Evolutionary conservation across 2,329 filamentous ascomycete genomes (phyloP), one percentile per base, ranked within the genome.

Genomic region (Aureobasidium sp.): DNA sequence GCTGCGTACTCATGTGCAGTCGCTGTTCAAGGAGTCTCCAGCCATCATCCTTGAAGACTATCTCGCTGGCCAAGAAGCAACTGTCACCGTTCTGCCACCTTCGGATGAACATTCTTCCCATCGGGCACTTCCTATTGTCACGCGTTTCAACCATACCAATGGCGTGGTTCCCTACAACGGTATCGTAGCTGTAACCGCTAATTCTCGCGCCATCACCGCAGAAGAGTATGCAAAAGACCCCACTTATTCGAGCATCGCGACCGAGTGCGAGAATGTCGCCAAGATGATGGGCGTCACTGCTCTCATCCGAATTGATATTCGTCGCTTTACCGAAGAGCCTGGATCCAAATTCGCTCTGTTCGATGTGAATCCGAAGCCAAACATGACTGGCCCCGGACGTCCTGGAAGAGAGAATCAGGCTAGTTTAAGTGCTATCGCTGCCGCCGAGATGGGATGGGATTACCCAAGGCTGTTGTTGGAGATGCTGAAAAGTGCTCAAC

Each of bases 291-390:
- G 73, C 5, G 68, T 73, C 6, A 78, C 75, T 5, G 77, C 78
- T 1, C 76, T 76, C 0, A 78, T 81, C 30, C 71, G 77, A 0
- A 77, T 82, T 49, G 79, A 82, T 64, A 72, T 79, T 0, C 71
- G 78, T 16, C 71, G 78, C 9, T 74, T 76, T 36, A 61, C 63
- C 3, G 61, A 71, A 2, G 49, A 62, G 21, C 54, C 55, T 6
- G 69, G 68, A 0, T 71, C 68, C 0, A 68, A 68, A 1, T 81
- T 81, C 69, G 76, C 76, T 0, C 67, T 81, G 21, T 81, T 81
- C 64, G 78, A 82, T 67, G 72, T 81, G 13, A 81, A 81, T 60
- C 79, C 81, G 76, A 81, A 81, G 66, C 78, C 78, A 16, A 78
- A 79, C 51, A 78, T 78, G 73, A 79, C 77, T 5, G 79, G 78